Base-by-base conservation (phyloP, 129 eudicot genomes). In the Sambucus nigra region DNA sequence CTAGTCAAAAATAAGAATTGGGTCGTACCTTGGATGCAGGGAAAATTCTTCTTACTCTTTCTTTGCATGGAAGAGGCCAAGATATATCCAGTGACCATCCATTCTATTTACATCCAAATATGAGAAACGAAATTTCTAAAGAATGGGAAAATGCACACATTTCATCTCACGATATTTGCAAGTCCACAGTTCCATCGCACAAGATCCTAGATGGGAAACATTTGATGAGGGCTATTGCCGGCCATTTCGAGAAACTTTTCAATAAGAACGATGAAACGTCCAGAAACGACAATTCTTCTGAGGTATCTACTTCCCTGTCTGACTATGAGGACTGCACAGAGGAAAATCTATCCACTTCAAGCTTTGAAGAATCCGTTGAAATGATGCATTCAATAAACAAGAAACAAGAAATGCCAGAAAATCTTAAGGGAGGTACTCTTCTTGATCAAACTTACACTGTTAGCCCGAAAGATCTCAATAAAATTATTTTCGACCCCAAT, bases 361-460 rank as follows among this genome's bases (percentile, higher is more conserved):
- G 79, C 59, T 86, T 86, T 44, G 80, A 85, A 66, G 95, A 82
- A 35, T 69, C 67, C 25, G 61, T 86, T 38, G 87, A 82, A 25
- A 76, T 51, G 56, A 58, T 91, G 84, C 84, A 76, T 33, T 74
- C 84, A 13, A 54, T 18, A 11, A 56, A 47, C 16, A 74, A 64
- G 23, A 76, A 75, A 46, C 46, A 9, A 54, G 83, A 74, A 62
- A 74, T 72, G 74, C 99, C 99, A 5, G 78, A 74, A 48, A 67
- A 86, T 51, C 77, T 91, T 15, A 81, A 61, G 12, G 89, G 95
- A 3, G 95, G 94, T 10, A 56, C 86, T 66, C 94, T 91, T 61
- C 53, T 91, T 12, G 95, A 91, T 53, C 82, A 80, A 58, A 79
- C 74, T 7, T 91, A 79, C 65, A 55, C 51, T 22, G 68, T 70